phyloP scores from a whole-genome alignment of 2,329 filamentous ascomycete species.

The Talaromyces sp. region DNA sequence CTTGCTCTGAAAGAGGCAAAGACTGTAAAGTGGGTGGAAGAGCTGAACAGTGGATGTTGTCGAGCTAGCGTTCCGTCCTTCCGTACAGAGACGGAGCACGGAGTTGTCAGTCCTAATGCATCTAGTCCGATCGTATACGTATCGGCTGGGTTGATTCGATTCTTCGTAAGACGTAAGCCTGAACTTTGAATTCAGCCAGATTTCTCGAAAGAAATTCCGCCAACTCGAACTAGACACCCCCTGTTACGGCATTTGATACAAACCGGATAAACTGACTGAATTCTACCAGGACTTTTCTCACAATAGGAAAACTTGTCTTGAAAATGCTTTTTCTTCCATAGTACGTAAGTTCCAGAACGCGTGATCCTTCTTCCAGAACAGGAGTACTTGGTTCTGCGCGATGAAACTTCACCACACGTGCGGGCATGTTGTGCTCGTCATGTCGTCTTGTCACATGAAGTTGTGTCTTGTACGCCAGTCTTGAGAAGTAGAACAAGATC shows the following conservation, averaged over 20 bases:
- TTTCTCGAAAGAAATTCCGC: background rate
- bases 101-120: background rate
- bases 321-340: background rate
- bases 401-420: background rate
- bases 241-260: background rate
- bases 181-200: background rate
- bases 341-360: too few relatives aligned
- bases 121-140: background rate
- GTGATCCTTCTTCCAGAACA: background rate
- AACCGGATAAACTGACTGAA: background rate
- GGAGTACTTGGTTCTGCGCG: background rate
- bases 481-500: background rate
- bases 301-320: background rate
- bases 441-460: background rate
- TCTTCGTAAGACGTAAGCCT: background rate
- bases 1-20: background rate
- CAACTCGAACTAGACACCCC: background rate
- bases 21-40: background rate
- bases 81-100: background rate
- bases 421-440: background rate
- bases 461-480: background rate
- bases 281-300: background rate
- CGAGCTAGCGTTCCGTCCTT: background rate
- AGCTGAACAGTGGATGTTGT: background rate
- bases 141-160: background rate